A percentile compares a stretch with the other conserved stretches of the same genome.
phyloP scores from a whole-genome alignment of 371 early-diverging fungal genomes.

The Blyttiomyces sp. region DNA sequence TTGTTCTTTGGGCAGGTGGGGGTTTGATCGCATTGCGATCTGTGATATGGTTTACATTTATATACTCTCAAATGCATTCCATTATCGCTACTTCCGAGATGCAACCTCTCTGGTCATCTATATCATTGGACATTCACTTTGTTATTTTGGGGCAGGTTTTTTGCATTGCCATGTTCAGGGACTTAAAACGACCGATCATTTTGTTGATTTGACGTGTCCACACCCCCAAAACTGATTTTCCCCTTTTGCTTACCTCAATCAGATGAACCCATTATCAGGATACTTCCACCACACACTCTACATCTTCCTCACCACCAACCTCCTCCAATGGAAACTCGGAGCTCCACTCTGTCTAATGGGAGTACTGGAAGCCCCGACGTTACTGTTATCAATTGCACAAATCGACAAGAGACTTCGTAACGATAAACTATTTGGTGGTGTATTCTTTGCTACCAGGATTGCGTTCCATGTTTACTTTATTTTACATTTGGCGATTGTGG shows the following conservation, averaged over 20 bases:
- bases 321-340: conserved; percentile 20
- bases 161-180: no score
- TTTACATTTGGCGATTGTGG: conserved; percentile 1
- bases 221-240: background rate
- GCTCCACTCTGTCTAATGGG: conserved; percentile 38
- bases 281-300: conserved; percentile 50
- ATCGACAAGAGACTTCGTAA: conserved; percentile 34
- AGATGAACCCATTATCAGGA: conserved; percentile 36
- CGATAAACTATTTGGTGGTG: conserved; percentile 42
- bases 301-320: conserved; percentile 25
- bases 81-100: no score
- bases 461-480: conserved; percentile 32
- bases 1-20: no score
- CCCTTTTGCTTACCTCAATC: background rate
- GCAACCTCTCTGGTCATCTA: no score
- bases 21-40: no score
- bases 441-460: conserved; percentile 47
- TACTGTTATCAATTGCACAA: conserved; percentile 44
- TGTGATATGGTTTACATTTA: no score
- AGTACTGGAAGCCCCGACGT: conserved; percentile 49
- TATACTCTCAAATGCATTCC: no score
- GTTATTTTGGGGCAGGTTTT: no score
- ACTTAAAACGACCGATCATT: no score
- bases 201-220: no score
- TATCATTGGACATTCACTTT: no score